Conservation (phyloP, 108 stramenopile genomes). For the Epithemia pelagica region DNA sequence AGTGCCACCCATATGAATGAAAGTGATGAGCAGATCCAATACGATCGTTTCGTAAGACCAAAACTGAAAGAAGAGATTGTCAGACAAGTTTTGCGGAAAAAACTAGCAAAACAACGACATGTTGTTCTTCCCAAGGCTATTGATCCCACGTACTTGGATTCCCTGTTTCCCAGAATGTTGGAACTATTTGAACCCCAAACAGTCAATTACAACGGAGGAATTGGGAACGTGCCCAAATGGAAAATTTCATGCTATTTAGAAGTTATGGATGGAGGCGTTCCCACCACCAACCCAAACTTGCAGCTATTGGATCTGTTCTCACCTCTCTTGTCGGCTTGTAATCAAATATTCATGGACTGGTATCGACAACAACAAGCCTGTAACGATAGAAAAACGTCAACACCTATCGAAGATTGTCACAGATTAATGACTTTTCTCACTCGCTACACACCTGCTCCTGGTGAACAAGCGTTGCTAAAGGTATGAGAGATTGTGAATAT, state of each 20-base stretch:
- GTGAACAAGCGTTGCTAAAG: constrained; percentile 80
- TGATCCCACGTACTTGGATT: constrained; percentile 62
- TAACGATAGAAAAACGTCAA: constrained; percentile 26
- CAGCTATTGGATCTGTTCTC: constrained; percentile 39
- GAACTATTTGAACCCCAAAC: constrained; percentile 69
- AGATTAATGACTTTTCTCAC: constrained; percentile 88
- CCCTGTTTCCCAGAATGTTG: constrained; percentile 57
- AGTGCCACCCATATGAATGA: too few relatives aligned
- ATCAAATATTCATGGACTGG: constrained; percentile 66
- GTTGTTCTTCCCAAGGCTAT: constrained; percentile 57
- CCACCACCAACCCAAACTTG: constrained; percentile 59
- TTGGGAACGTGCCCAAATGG: constrained; percentile 82
- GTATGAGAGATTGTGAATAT: constrained; percentile 9
- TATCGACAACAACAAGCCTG: constrained; percentile 81
- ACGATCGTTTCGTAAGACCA: constrained; percentile 20
- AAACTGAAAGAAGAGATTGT: constrained; percentile 42
- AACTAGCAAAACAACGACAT: constrained; percentile 74
- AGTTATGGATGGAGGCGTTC: constrained; percentile 83
- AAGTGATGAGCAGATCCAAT: neutral
- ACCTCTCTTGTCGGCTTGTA: constrained; percentile 63
- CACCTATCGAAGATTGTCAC: constrained; percentile 24
- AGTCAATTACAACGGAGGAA: constrained; percentile 77
- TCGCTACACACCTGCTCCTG: constrained; percentile 79
- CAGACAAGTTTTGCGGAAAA: constrained; percentile 67
- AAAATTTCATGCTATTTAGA: constrained; percentile 88